A percentile compares a stretch with the other conserved stretches of the same genome.
phyloP scores from a whole-genome alignment of 139 green algal genomes.

The Tetradesmus obliquus region DNA sequence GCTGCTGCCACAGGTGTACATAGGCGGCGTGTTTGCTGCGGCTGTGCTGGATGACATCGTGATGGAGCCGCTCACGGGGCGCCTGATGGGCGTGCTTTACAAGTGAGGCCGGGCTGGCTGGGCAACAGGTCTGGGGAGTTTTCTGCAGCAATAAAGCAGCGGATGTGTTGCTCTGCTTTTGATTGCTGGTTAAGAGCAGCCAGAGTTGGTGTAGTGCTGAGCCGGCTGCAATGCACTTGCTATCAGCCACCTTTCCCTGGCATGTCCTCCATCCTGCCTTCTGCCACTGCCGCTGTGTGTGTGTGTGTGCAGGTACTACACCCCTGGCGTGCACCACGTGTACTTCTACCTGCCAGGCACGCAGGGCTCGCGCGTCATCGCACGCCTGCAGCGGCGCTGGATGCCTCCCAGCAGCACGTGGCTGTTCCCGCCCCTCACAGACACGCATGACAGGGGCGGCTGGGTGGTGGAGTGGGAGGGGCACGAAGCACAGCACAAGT shows the following conservation, averaged over 20 bases:
- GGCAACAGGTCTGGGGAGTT: too few relatives aligned
- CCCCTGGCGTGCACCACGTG: constrained; percentile 49
- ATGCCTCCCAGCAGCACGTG: constrained; percentile 51
- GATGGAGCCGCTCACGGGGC: constrained; percentile 41
- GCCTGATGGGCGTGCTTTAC: constrained; percentile 34
- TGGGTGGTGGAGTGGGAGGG: constrained; percentile 57
- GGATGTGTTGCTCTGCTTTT: too few relatives aligned
- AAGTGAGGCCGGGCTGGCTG: neutral
- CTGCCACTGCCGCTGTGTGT: neutral
- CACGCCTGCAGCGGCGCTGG: constrained; percentile 31
- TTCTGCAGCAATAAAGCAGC: too few relatives aligned
- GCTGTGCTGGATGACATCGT: constrained; percentile 40
- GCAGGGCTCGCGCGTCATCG: constrained; percentile 34
- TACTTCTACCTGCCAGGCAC: constrained; percentile 47
- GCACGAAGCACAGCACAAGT: neutral
- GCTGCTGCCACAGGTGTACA: constrained; percentile 23
- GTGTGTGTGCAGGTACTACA: neutral
- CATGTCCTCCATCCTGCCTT: neutral
- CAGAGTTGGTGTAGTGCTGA: too few relatives aligned
- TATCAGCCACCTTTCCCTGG: too few relatives aligned
- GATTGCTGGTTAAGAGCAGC: too few relatives aligned
- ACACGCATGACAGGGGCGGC: constrained; percentile 43
- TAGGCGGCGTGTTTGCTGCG: constrained; percentile 8
- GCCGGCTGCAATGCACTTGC: too few relatives aligned
- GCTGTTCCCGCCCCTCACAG: constrained; percentile 54